Evolutionary conservation across 768 basidiomycete genomes (phyloP), one percentile per base, ranked within the genome.

Genomic region (Trametes maxima): DNA sequence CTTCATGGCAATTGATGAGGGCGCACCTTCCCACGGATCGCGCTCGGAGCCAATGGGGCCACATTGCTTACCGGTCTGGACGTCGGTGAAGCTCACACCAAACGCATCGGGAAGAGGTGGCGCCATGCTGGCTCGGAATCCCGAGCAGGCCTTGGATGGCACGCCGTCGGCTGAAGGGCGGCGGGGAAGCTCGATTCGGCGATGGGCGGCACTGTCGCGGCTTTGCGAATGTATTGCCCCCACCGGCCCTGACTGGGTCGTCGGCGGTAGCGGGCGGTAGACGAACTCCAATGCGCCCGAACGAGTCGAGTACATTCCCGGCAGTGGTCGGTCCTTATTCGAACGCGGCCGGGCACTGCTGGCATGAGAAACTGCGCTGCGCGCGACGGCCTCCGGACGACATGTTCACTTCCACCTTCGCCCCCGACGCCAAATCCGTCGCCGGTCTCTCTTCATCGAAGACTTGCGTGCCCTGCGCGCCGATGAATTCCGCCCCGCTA

Each of bases 21-120:
- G 36, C n/a, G n/a, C 40, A 19, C 48, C 48, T 58, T 58, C 57
- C 37, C 57, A 58, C 48, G 46, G 57, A 43, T 58, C 40, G 25
- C 40, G 48, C 13, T 46, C 54, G 25, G 37, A 25, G 19, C 57
- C 25, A 36, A 33, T 35, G 22, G 19, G 36, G 33, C 17, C 28
- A n/a, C 40, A 49, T 19, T 33, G 12, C 48, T 5, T 13, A 40
- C 57, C 42, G 48, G 42, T 33, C 24, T 44, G 25, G 24, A 17
- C 43, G 48, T 58, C 40, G 25, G 48, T 25, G 22, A 16, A 25
- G 43, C 43, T 51, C 40, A 37, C 52, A 37, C 36, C 16, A 5
- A 11, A 37, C 36, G 52, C 22, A 47, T 39, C 10, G n/a, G 44
- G 49, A 45, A 44, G 48, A 54, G n/a, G 28, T 1, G 28, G 40